A percentile compares a stretch with the other conserved stretches of the same genome.
Conservation (phyloP, 2,329 filamentous ascomycete genomes). For the Monilinia fructigena region DNA sequence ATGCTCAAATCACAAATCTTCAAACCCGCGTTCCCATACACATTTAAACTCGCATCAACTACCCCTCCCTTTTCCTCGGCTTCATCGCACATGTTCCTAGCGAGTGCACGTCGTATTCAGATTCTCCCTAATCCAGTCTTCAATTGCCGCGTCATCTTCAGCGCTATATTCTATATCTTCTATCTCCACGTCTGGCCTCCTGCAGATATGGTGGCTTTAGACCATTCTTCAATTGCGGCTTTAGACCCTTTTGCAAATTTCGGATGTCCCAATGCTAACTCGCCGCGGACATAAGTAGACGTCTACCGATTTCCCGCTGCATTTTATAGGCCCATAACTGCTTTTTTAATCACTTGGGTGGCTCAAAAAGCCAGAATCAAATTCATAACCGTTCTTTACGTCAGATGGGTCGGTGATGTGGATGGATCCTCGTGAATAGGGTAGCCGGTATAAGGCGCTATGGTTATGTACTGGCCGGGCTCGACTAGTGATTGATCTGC, state of each 20-base stretch:
- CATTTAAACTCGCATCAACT: slow-evolving; percentile 43
- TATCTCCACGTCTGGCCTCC: slow-evolving; percentile 29
- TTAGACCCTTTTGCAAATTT: slow-evolving; percentile 45
- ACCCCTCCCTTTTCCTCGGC: slow-evolving; percentile 42
- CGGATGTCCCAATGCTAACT: slow-evolving; percentile 46
- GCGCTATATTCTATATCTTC: slow-evolving; percentile 43
- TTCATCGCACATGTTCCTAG: slow-evolving; percentile 45
- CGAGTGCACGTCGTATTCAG: slow-evolving; percentile 45
- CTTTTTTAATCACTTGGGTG: slow-evolving; percentile 58
- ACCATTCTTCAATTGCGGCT: slow-evolving; percentile 36
- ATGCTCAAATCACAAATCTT: slow-evolving; percentile 47
- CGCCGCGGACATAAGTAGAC: slow-evolving; percentile 52
- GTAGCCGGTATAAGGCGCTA: slow-evolving; percentile 56
- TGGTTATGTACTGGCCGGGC: slow-evolving; percentile 51
- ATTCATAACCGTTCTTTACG: slow-evolving; percentile 49
- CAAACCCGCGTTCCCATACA: slow-evolving; percentile 44
- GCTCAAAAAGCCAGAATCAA: slow-evolving; percentile 57
- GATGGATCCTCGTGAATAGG: slow-evolving; percentile 59
- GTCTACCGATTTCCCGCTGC: slow-evolving; percentile 58
- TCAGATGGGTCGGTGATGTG: slow-evolving; percentile 53
- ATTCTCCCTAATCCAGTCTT: slow-evolving; percentile 45
- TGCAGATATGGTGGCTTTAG: slow-evolving; percentile 27
- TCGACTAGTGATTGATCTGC: slow-evolving; percentile 45
- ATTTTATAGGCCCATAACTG: slow-evolving; percentile 65
- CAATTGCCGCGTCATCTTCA: slow-evolving; percentile 43